These are phyloP conservation scores for Akanthomyces uredinophilus DNA, from an alignment of 2,329 filamentous ascomycete genomes.

Conservation along the genomic window DNA sequence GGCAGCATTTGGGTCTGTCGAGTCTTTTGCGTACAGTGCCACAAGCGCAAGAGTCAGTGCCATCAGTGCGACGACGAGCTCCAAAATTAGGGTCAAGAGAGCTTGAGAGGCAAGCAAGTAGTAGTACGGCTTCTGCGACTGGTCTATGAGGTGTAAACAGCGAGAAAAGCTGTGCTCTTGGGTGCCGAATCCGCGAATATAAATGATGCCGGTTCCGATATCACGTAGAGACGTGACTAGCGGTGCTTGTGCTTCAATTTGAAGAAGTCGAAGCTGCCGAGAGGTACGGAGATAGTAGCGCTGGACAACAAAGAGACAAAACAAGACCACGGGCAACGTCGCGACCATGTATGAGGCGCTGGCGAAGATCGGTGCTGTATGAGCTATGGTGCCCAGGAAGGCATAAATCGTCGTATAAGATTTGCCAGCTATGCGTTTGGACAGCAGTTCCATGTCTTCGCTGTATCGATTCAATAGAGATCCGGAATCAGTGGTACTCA, in stretches of 20 bases:
- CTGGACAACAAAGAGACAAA: not conserved
- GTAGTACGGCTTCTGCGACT: slow-evolving; percentile 8
- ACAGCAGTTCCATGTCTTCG: not conserved
- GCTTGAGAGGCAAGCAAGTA: not conserved
- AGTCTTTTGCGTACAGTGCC: not conserved
- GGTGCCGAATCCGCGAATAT: slow-evolving; percentile 5
- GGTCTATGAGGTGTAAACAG: not conserved
- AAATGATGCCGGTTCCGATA: not conserved
- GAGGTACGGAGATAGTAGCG: slow-evolving; percentile 1
- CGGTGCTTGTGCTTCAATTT: not conserved
- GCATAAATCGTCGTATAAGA: not conserved
- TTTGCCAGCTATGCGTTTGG: not conserved
- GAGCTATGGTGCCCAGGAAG: not conserved
- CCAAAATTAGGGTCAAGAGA: not conserved
- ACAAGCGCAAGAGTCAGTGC: not conserved
- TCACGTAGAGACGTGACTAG: not conserved
- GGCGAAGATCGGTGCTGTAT: not conserved
- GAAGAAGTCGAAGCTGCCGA: not conserved
- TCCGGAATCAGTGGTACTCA: not conserved
- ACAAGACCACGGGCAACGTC: not conserved
- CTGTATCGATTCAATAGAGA: not conserved
- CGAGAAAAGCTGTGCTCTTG: not conserved
- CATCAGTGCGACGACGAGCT: not conserved
- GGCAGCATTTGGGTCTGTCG: not conserved
- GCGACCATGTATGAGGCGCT: not conserved